phyloP scores from a whole-genome alignment of 306 rosid genomes.

The Pyrus pyrifolia region DNA sequence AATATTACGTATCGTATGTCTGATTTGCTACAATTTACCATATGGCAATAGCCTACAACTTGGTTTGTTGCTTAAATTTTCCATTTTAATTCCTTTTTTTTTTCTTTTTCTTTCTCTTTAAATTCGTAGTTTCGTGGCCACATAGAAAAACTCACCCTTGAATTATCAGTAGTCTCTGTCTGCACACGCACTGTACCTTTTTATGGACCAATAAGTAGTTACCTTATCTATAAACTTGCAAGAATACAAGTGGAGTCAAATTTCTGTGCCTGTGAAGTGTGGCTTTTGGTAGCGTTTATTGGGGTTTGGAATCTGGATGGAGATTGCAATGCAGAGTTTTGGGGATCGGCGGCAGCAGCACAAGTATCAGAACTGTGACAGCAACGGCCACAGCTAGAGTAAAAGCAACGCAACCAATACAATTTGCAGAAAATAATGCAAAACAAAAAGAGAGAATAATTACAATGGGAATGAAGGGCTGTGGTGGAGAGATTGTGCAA shows the following conservation, averaged over 20 bases:
- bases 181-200: background rate
- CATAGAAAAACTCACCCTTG: conserved; percentile 10
- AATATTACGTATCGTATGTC: too few relatives aligned
- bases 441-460: background rate
- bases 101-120: background rate
- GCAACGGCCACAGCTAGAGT: conserved; percentile 3
- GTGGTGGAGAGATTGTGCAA: conserved; percentile 58
- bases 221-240: background rate
- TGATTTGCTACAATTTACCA: too few relatives aligned
- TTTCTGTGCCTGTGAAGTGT: conserved; percentile 14
- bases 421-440: background rate
- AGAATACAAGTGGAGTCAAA: conserved; percentile 1
- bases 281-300: conserved; percentile 21
- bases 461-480: conserved; percentile 56
- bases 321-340: conserved; percentile 38
- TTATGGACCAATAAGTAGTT: background rate
- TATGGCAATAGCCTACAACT: background rate
- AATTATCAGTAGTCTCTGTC: background rate
- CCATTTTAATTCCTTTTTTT: background rate
- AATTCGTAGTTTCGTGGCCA: conserved; percentile 6
- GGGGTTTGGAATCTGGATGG: conserved; percentile 39
- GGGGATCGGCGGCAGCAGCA: conserved; percentile 35
- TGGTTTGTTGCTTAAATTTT: background rate
- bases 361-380: conserved; percentile 27
- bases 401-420: background rate